These are phyloP conservation scores for Beauveria caledonica DNA, from an alignment of 2,329 filamentous ascomycete species.

Conservation along the genomic window DNA sequence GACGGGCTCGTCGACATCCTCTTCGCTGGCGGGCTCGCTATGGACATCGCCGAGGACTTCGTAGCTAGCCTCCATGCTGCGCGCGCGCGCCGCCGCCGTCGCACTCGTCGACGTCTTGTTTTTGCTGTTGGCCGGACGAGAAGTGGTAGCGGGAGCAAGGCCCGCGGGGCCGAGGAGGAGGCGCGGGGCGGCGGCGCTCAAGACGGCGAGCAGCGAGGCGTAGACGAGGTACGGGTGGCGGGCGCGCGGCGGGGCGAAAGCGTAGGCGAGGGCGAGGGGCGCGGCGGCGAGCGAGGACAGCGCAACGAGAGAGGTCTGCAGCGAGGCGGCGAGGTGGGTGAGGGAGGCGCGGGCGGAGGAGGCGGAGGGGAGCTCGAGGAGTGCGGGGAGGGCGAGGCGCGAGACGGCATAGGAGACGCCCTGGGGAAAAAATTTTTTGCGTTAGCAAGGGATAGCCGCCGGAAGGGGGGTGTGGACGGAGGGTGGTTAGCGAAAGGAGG, in stretches of 20 bases:
- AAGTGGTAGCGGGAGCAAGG: constrained; percentile 17
- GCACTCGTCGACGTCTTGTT: too few relatives aligned
- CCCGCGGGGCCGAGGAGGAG: constrained; percentile 32
- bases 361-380: constrained; percentile 73
- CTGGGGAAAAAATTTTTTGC: constrained; percentile 40
- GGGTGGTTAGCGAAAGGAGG: too few relatives aligned
- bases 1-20: constrained; percentile 39
- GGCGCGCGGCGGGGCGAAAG: constrained; percentile 62
- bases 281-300: constrained; percentile 61
- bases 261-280: constrained; percentile 69
- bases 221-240: constrained; percentile 89
- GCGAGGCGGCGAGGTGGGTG: constrained; percentile 53
- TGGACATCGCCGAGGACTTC: constrained; percentile 54
- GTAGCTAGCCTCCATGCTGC: constrained; percentile 61
- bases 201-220: constrained; percentile 60
- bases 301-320: constrained; percentile 56
- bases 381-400: constrained; percentile 67
- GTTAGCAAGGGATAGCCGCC: neutral
- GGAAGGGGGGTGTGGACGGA: too few relatives aligned
- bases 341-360: constrained; percentile 62
- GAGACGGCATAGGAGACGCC: constrained; percentile 83
- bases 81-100: constrained; percentile 21
- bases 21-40: constrained; percentile 40
- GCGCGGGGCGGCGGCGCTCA: constrained; percentile 47
- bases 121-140: neutral